phyloP scores from a whole-genome alignment of 345 rosid species.

The Salix suchowensis region DNA sequence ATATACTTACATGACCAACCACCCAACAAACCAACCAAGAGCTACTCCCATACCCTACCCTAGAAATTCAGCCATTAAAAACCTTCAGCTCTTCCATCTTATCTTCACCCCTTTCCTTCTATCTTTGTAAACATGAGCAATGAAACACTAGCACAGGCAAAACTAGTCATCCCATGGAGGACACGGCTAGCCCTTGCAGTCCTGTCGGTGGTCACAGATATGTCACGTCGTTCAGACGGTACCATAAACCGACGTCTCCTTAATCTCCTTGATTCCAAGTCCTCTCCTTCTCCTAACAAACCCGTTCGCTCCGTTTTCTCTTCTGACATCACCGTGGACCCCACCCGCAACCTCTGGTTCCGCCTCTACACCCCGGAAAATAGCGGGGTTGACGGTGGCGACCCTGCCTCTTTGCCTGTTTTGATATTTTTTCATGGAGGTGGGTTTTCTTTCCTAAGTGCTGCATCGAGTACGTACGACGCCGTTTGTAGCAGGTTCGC shows the following conservation, averaged over 20 bases:
- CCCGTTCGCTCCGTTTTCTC: constrained; percentile 23
- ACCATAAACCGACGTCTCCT: constrained; percentile 23
- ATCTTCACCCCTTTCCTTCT: too few relatives aligned
- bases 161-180: constrained; percentile 1
- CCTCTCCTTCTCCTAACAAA: constrained; percentile 12
- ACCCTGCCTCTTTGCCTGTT: neutral
- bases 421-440: neutral
- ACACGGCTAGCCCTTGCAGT: constrained; percentile 7
- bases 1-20: too few relatives aligned
- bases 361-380: constrained; percentile 19
- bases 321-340: constrained; percentile 19
- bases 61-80: too few relatives aligned
- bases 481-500: neutral
- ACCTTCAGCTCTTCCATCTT: too few relatives aligned
- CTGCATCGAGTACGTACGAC: neutral
- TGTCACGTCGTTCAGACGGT: constrained; percentile 15
- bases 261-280: constrained; percentile 21
- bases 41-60: too few relatives aligned
- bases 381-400: too few relatives aligned
- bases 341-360: constrained; percentile 20
- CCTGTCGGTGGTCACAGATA: constrained; percentile 5
- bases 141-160: too few relatives aligned
- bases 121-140: too few relatives aligned
- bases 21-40: too few relatives aligned
- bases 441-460: neutral